Percentiles rank a stretch among this genome's conserved stretches.
Conservation (phyloP, 2,329 filamentous ascomycete species). For the Colletotrichum tamarilloi region DNA sequence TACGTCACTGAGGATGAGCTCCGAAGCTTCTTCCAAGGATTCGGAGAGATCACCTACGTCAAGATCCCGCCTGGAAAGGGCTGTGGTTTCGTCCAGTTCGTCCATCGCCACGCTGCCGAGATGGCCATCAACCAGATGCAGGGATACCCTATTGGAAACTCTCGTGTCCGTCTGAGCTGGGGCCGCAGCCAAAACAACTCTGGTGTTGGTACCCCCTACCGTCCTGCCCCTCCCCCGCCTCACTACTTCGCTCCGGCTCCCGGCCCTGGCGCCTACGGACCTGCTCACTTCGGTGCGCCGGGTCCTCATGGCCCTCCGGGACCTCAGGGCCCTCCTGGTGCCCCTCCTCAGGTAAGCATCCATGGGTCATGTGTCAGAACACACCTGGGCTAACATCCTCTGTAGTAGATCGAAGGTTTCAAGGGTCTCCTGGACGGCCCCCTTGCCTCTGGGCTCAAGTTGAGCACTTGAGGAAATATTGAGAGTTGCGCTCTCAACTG, state of each 20-base stretch:
- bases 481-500: conserved; percentile 8
- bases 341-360: conserved; percentile 40
- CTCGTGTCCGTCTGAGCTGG: conserved; percentile 96
- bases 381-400: not conserved
- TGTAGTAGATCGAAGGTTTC: conserved; percentile 26
- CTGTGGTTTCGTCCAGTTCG: conserved; percentile 98
- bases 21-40: conserved; percentile 99
- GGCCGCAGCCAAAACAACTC: conserved; percentile 99
- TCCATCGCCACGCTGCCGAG: conserved; percentile 97
- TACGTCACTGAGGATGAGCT: conserved; percentile 99
- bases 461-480: not conserved
- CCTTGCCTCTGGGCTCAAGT: not conserved
- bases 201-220: conserved; percentile 95
- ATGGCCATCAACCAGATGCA: conserved; percentile 99
- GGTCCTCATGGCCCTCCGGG: conserved; percentile 55
- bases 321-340: conserved; percentile 50
- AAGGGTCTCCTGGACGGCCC: conserved; percentile 12
- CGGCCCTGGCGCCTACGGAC: conserved; percentile 56
- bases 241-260: conserved; percentile 57
- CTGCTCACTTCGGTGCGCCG: conserved; percentile 59
- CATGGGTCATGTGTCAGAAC: not conserved
- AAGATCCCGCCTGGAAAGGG: conserved; percentile 99
- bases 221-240: conserved; percentile 81
- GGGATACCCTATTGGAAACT: conserved; percentile 98
- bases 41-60: conserved; percentile 99